A percentile compares a stretch with the other conserved stretches of the same genome.
phyloP scores from a whole-genome alignment of 352 stramenopile genomes.

The Globisporangium rhizosaccharum region DNA sequence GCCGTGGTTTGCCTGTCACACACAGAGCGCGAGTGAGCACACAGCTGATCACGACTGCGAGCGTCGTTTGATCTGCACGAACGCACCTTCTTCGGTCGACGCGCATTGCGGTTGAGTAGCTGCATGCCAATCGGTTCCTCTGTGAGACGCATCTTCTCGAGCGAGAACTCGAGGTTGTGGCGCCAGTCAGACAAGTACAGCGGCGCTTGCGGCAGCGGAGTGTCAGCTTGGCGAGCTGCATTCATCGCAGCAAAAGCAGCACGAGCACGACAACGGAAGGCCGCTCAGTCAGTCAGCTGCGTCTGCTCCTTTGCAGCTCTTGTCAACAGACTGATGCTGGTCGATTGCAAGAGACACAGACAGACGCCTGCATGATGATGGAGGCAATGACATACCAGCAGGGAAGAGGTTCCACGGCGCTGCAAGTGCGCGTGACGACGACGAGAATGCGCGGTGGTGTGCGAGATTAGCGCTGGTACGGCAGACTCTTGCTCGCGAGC shows the following conservation, averaged over 20 bases:
- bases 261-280: neutral
- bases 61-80: neutral
- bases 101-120: conserved; percentile 39
- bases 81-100: conserved; percentile 40
- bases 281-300: neutral
- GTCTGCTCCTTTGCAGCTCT: neutral
- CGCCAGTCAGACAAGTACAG: conserved; percentile 50
- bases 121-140: conserved; percentile 29
- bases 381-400: conserved; percentile 14
- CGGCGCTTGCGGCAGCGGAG: conserved; percentile 18
- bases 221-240: conserved; percentile 8
- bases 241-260: neutral
- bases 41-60: no score
- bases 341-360: neutral
- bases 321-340: neutral
- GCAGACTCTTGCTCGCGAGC: neutral
- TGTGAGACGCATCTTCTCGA: conserved; percentile 49
- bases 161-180: conserved; percentile 48
- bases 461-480: neutral
- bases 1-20: conserved; percentile 35
- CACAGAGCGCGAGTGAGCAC: neutral
- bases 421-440: conserved; percentile 8
- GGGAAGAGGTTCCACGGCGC: conserved; percentile 45
- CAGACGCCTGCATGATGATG: no score
- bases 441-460: conserved; percentile 21